Evolutionary conservation across 78 protist genomes (phyloP), one percentile per base, ranked within the genome.

Genomic region (Dictyostelium capitatum): DNA sequence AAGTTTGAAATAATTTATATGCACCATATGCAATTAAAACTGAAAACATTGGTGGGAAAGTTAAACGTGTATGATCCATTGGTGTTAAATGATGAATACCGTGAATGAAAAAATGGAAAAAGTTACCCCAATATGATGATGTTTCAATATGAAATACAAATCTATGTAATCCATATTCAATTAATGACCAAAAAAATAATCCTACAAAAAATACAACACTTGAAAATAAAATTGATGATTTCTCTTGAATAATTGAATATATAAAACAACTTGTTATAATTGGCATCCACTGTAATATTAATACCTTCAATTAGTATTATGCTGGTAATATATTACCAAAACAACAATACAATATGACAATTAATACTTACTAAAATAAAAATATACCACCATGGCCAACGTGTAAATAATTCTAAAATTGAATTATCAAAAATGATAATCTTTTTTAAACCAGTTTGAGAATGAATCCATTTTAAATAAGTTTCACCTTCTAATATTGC

Each of bases 31-130:
- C 92, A 59, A 87, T 77, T 3, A 87, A 32, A 14, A 80, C 69
- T 15, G 95, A 77, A 46, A 91, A 91, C 41, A 73, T 51, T 47
- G 95, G 95, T 43, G 97, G 97, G 15, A 96, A 94, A 19, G 95
- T 95, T 25, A 96, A 64, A 46, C 97, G 74, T 46, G 90, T 83
- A 20, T 92, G 28, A 79, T 97, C 98, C 43, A 78, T 65, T 77
- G 98, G 98, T 12, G 94, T 95, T 32, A 97, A 56, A 95, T 97
- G 98, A 80, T 97, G 98, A 67, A 95, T 83, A 17, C 98, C 98
- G 43, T 97, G 98, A 19, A 91, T 81, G 84, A 97, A 82, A 82
- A 95, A 97, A 83, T 97, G 98, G 64, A 97, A 77, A 41, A 91
- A 83, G 89, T 94, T 97, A 8, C 91, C 81, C 79, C 87, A 70